Base-by-base conservation (phyloP, 2,329 filamentous ascomycete species). In the Verticillium alfalfae region DNA sequence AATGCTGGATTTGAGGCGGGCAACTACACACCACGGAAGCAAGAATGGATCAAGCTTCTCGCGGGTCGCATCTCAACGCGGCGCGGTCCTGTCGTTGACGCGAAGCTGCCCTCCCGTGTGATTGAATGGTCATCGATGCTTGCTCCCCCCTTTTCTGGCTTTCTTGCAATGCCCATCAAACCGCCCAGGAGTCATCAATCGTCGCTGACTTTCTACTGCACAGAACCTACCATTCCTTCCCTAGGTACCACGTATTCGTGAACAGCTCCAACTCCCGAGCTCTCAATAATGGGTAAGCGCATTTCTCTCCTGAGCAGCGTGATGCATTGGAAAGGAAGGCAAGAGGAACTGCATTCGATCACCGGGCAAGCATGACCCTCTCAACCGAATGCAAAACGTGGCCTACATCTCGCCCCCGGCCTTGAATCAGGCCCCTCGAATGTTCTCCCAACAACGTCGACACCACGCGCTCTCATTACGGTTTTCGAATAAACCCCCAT, bases 251-350 rank as follows among this genome's bases (percentile, higher is more conserved):
- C 59, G 60, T 62, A 58, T 58, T 62, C 61, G 59, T 73, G 68
- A 61, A 64, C 66, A 62, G 65, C 62, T 66, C 70, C 67, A 67
- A 64, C 63, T 64, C 62, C 70, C 68, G 65, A 69, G 69, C 66
- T 70, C 70, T 71, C 75, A 73, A 71, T 70, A 75, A 80, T 80
- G 78, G 78, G 78, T 80, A 80, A 80, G 78, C 73, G 72, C 71
- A 68, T 69, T 67, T 66, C 61, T 64, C 55, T 69, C 63, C 38
- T 37, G 9, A 49, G n/a, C 60, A 60, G 64, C 62, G 63, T 61
- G 61, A 56, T 63, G 67, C 58, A 59, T 64, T 63, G 66, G 58
- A 59, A 65, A 64, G 62, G 61, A 64, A 63, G 63, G 64, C 59
- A 65, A 64, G 59, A 64, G 45, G 26, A 58, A 61, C 9, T 26